phyloP scores from a whole-genome alignment of 2,329 filamentous ascomycete genomes.

The Fusarium miscanthi region DNA sequence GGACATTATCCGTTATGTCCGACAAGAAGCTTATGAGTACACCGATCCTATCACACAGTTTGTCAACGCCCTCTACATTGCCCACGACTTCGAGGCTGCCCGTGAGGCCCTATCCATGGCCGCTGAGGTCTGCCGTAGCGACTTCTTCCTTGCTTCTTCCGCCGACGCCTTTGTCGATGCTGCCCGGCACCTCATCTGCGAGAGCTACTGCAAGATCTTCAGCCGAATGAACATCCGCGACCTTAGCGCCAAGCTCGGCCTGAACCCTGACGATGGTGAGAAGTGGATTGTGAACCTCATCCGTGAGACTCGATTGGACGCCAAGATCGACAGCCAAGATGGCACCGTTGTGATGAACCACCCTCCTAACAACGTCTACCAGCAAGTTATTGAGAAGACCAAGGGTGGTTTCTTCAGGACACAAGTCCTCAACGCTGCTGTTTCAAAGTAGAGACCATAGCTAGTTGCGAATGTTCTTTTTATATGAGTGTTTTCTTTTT shows the following conservation, averaged over 20 bases:
- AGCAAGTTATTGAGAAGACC: conserved; percentile 98
- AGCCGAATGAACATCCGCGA: conserved; percentile 98
- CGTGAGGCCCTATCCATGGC: conserved; percentile 86
- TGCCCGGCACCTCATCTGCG: conserved; percentile 95
- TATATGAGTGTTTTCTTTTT: conserved; percentile 39
- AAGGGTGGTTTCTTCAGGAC: conserved; percentile 99
- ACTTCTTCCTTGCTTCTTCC: conserved; percentile 92
- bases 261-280: conserved; percentile 95
- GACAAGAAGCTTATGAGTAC: conserved; percentile 98
- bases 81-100: conserved; percentile 90
- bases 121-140: conserved; percentile 88
- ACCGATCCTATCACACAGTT: conserved; percentile 95
- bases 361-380: conserved; percentile 97
- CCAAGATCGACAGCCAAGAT: conserved; percentile 99
- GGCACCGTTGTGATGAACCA: conserved; percentile 99
- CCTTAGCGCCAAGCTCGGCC: conserved; percentile 87
- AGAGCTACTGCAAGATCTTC: conserved; percentile 99
- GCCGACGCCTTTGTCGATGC: conserved; percentile 93
- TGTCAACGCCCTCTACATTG: conserved; percentile 93
- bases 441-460: conserved; percentile 59
- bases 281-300: conserved; percentile 99
- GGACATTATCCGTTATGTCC: conserved; percentile 93
- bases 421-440: conserved; percentile 84
- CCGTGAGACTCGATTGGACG: conserved; percentile 94
- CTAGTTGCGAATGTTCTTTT: conserved; percentile 19